phyloP scores from a whole-genome alignment of 1,284 basidiomycete species.

The Marasmius oreades region DNA sequence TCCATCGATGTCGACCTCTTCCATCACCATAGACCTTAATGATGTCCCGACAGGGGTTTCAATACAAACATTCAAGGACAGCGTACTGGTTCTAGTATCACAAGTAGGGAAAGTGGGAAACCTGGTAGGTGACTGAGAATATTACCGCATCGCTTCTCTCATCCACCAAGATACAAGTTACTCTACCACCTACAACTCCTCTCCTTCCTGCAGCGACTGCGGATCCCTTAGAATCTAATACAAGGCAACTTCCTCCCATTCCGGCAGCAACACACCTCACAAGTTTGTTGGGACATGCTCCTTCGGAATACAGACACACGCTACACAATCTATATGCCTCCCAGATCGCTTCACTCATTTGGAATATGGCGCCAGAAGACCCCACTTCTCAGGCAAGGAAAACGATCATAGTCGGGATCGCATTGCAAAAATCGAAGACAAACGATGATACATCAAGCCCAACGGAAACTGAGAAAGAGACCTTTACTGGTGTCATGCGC shows the following conservation, averaged over 20 bases:
- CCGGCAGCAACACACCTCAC: constrained; percentile 72
- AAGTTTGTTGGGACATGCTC: constrained; percentile 71
- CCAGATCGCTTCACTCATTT: constrained; percentile 84
- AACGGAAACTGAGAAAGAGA: constrained; percentile 45
- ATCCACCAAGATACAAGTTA: constrained; percentile 70
- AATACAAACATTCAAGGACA: constrained; percentile 76
- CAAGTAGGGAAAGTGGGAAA: constrained; percentile 87
- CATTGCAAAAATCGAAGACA: constrained; percentile 42
- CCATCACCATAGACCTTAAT: constrained; percentile 45
- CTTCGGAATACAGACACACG: constrained; percentile 59
- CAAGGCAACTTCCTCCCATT: constrained; percentile 56
- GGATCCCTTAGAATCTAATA: constrained; percentile 33
- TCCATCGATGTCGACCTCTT: background rate
- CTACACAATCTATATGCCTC: constrained; percentile 81
- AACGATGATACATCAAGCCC: constrained; percentile 30
- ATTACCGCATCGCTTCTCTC: constrained; percentile 1
- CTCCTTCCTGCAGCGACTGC: constrained; percentile 42
- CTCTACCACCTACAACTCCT: constrained; percentile 64
- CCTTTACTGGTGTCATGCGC: constrained; percentile 68
- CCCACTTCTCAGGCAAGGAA: constrained; percentile 37
- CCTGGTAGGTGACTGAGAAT: constrained; percentile 48
- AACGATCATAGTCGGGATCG: constrained; percentile 67
- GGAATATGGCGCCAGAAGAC: constrained; percentile 49
- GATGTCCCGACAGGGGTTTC: constrained; percentile 70
- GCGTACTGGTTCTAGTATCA: constrained; percentile 77